Evolutionary conservation across 2,329 filamentous ascomycete species (phyloP).

Genomic region (Diplodia scrobiculata): DNA sequence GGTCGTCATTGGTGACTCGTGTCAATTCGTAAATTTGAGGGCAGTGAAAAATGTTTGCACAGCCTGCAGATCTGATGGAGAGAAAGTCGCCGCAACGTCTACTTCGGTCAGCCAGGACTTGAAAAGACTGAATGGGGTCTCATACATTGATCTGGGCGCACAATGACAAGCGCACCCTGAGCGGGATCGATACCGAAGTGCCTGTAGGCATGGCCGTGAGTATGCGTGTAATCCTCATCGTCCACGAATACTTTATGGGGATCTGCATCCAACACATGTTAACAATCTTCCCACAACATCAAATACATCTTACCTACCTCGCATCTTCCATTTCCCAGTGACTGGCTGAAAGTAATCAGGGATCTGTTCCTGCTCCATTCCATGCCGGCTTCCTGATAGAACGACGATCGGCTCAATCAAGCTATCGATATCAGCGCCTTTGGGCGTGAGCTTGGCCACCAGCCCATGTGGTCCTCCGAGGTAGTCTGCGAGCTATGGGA

Average conservation of each 20-base stretch:
- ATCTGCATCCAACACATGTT: slow-evolving; percentile 44
- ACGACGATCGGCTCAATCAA: slow-evolving; percentile 62
- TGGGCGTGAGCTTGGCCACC: slow-evolving; percentile 49
- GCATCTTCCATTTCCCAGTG: slow-evolving; percentile 58
- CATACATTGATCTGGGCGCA: slow-evolving; percentile 56
- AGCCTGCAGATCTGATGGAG: neutral
- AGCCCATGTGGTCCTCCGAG: slow-evolving; percentile 40
- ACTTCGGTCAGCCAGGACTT: neutral
- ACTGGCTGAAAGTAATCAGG: slow-evolving; percentile 60
- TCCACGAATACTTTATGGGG: slow-evolving; percentile 65
- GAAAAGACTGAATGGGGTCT: no score
- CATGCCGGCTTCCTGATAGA: slow-evolving; percentile 52
- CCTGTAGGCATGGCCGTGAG: slow-evolving; percentile 54
- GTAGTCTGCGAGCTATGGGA: neutral
- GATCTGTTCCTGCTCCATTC: slow-evolving; percentile 57
- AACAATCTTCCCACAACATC: neutral
- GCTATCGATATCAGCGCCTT: slow-evolving; percentile 52
- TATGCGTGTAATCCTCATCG: slow-evolving; percentile 53
- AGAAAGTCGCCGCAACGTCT: slow-evolving; percentile 6
- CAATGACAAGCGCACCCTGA: slow-evolving; percentile 50
- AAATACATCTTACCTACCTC: slow-evolving; percentile 46
- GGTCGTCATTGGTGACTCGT: no score
- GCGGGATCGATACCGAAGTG: slow-evolving; percentile 54
- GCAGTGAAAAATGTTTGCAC: neutral
- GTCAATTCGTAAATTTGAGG: neutral